phyloP scores from a whole-genome alignment of 441 rosid species.

The Erodium chrysanthum region DNA sequence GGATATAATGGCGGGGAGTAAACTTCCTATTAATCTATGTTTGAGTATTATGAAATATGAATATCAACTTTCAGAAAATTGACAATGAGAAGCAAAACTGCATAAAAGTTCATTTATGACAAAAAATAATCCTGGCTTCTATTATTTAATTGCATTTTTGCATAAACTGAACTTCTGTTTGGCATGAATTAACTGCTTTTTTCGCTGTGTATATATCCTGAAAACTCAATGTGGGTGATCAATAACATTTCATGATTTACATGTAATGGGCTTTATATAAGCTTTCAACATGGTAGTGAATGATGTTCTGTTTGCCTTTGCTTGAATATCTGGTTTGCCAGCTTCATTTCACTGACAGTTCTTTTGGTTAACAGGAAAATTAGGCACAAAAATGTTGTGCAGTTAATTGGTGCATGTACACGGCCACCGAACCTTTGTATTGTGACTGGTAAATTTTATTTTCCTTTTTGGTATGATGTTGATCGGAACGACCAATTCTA shows the following conservation, averaged over 20 bases:
- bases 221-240: too few relatives aligned
- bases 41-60: background rate
- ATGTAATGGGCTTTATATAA: background rate
- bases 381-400: slow-evolving; percentile 91
- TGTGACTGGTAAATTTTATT: slow-evolving; percentile 58
- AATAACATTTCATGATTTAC: too few relatives aligned
- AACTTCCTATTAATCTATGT: background rate
- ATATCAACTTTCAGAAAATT: background rate
- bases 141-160: background rate
- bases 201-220: too few relatives aligned
- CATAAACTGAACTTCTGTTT: background rate
- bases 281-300: background rate
- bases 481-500: background rate
- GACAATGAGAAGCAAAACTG: background rate
- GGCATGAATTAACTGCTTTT: background rate
- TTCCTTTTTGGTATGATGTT: slow-evolving; percentile 10
- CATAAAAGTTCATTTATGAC: background rate
- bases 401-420: slow-evolving; percentile 90
- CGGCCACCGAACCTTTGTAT: slow-evolving; percentile 76
- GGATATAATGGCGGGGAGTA: background rate
- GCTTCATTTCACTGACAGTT: background rate
- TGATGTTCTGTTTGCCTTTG: background rate
- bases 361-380: slow-evolving; percentile 56
- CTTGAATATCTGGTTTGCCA: background rate
- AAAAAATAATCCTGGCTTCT: background rate